Evolutionary conservation across 2,329 filamentous ascomycete species (phyloP).

Genomic region (Diatrype stigma): DNA sequence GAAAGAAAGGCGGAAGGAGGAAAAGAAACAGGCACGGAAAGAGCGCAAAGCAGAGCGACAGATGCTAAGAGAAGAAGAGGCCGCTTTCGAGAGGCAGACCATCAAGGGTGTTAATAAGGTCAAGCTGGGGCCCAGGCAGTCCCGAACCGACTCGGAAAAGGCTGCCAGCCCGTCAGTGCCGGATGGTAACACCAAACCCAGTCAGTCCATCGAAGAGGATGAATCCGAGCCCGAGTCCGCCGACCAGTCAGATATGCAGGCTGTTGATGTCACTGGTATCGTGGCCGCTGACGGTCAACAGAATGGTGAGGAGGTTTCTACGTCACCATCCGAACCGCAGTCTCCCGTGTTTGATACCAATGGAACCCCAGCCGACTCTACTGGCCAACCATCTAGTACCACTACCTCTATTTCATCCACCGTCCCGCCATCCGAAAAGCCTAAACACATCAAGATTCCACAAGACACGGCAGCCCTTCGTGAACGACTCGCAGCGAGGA

Average conservation of each 20-base stretch:
- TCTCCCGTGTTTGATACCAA: constrained; percentile 60
- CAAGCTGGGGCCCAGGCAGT: constrained; percentile 27
- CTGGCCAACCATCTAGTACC: constrained; percentile 47
- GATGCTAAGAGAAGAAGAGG: constrained; percentile 33
- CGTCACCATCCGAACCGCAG: constrained; percentile 46
- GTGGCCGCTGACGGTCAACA: constrained; percentile 41
- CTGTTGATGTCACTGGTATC: constrained; percentile 45
- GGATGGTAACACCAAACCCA: constrained; percentile 14
- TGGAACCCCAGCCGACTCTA: constrained; percentile 36
- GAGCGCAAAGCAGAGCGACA: constrained; percentile 37
- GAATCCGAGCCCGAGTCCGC: constrained; percentile 16
- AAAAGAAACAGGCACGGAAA: constrained; percentile 48
- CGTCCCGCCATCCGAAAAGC: constrained; percentile 54
- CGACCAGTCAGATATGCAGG: constrained; percentile 31
- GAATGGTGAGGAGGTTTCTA: constrained; percentile 22
- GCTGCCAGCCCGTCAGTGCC: constrained; percentile 8
- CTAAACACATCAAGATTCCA: constrained; percentile 63
- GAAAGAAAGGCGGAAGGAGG: constrained; percentile 42
- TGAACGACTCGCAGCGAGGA: constrained; percentile 73
- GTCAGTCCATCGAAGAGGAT: constrained; percentile 26
- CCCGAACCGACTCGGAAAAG: constrained; percentile 17
- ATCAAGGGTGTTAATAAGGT: constrained; percentile 33
- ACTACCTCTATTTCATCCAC: constrained; percentile 69
- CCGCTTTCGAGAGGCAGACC: constrained; percentile 36
- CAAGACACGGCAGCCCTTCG: constrained; percentile 71